These are phyloP conservation scores for Paramecium octaurelia DNA, from an alignment of 73 alveolate species.

Conservation along the genomic window DNA sequence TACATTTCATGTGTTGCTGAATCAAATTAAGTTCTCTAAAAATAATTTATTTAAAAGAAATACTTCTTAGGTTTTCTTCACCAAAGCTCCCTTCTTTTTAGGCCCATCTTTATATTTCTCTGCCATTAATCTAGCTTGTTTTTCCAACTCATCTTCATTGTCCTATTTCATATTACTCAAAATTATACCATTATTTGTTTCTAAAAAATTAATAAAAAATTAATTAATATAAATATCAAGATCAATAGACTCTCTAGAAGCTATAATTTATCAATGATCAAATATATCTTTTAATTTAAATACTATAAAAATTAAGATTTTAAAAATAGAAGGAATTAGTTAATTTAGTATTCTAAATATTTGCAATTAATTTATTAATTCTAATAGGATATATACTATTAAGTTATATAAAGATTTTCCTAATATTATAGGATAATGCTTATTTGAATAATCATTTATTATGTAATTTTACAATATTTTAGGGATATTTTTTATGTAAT, in stretches of 20 bases:
- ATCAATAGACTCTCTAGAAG: background rate
- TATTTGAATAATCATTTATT: too few relatives aligned
- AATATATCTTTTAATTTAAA: background rate
- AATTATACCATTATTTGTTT: background rate
- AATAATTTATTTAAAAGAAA: background rate
- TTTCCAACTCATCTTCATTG: conserved; percentile 29
- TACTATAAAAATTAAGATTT: background rate
- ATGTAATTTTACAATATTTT: too few relatives aligned
- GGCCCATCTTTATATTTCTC: conserved; percentile 46
- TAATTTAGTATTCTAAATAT: too few relatives aligned
- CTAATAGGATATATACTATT: too few relatives aligned
- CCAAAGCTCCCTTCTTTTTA: background rate
- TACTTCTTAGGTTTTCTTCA: background rate
- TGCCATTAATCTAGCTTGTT: conserved; percentile 44
- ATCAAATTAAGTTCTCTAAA: conserved; percentile 15
- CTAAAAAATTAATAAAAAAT: background rate
- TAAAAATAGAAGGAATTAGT: background rate
- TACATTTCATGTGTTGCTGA: conserved; percentile 32
- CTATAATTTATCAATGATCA: background rate
- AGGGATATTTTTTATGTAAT: too few relatives aligned
- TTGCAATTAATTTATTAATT: too few relatives aligned
- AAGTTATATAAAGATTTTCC: background rate
- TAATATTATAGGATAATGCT: background rate
- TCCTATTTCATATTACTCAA: background rate
- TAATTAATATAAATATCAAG: background rate